phyloP scores from a whole-genome alignment of 192 early-diverging fungal species.

The Gigaspora rosea region DNA sequence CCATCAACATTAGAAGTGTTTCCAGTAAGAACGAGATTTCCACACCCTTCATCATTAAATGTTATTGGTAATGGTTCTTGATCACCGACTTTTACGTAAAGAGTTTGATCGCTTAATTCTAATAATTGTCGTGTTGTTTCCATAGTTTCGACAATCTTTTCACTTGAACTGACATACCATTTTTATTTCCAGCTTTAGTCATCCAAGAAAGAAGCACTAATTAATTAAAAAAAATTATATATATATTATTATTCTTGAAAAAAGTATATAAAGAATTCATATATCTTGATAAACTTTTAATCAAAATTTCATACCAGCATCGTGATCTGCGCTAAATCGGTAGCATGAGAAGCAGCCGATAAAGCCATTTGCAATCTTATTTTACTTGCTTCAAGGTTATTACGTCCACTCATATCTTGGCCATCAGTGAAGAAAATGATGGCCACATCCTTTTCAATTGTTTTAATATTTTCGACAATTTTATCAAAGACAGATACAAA shows the following conservation, averaged over 20 bases:
- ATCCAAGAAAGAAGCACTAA: constrained; percentile 42
- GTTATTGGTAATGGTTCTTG: not conserved
- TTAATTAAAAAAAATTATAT: not conserved
- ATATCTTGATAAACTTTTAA: too few relatives aligned
- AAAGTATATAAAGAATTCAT: too few relatives aligned
- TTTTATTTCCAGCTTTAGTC: constrained; percentile 40
- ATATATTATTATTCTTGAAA: too few relatives aligned
- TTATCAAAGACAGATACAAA: constrained; percentile 38
- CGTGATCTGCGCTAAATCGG: constrained; percentile 40
- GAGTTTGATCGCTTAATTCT: constrained; percentile 17
- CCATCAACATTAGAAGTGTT: not conserved
- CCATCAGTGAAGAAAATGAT: constrained; percentile 50
- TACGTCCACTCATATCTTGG: not conserved
- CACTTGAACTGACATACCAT: constrained; percentile 37
- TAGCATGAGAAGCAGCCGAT: not conserved
- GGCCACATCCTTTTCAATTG: constrained; percentile 32
- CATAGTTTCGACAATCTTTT: constrained; percentile 39
- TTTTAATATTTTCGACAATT: constrained; percentile 19
- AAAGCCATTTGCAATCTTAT: not conserved
- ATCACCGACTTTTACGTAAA: constrained; percentile 17
- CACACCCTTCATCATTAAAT: constrained; percentile 15
- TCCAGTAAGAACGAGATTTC: constrained; percentile 5
- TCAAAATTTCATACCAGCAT: constrained; percentile 32
- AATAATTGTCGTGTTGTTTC: constrained; percentile 36
- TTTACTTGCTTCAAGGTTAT: not conserved